phyloP scores from a whole-genome alignment of 306 rosid species.

The Medicago truncatula region MtrunA17r5.0-ANR NC_053049.1:47543501-47544000 shows the following conservation, averaged over 20 bases:
- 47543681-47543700: constrained; percentile 73
- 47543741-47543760: constrained; percentile 84
- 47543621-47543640: constrained; percentile 81
- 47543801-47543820: not conserved
- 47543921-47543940: constrained; percentile 67
- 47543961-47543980: constrained; percentile 65
- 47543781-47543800: constrained; percentile 41
- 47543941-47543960: constrained; percentile 71
- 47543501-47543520: not conserved
- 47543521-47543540: constrained; percentile 12
- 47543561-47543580: constrained; percentile 81
- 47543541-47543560: constrained; percentile 63
- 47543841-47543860: constrained; percentile 12
- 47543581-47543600: constrained; percentile 59
- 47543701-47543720: constrained; percentile 84
- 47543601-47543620: constrained; percentile 65
- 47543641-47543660: constrained; percentile 78
- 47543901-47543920: constrained; percentile 8
- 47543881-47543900: constrained; percentile 15
- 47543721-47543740: constrained; percentile 75
- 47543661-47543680: constrained; percentile 50
- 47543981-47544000: constrained; percentile 68
- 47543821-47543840: constrained; percentile 10
- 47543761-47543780: constrained; percentile 43
- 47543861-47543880: not conserved